phyloP scores from a whole-genome alignment of 176 grass and related monocot species.

The Tuctoria greenei region DNA sequence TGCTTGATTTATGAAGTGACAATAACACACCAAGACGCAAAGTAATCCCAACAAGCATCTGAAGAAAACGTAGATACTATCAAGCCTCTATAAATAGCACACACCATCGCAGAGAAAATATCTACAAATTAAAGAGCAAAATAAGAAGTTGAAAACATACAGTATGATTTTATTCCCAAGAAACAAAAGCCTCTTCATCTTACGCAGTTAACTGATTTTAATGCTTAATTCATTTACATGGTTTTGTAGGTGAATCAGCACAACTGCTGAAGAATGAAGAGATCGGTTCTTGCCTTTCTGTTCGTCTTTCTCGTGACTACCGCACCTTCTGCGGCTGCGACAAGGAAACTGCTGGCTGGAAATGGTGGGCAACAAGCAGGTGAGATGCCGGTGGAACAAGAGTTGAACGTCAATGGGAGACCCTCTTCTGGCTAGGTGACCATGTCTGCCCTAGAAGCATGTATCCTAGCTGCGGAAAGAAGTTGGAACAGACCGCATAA shows the following conservation, averaged over 20 bases:
- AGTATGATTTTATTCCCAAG: neutral
- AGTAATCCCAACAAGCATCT: neutral
- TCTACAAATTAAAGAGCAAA: neutral
- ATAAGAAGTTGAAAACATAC: neutral
- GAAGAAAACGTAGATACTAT: neutral
- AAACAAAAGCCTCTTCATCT: neutral
- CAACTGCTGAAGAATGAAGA: slow-evolving; percentile 4
- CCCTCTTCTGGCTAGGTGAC: slow-evolving; percentile 23
- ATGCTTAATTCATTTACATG: neutral
- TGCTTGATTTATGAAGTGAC: neutral
- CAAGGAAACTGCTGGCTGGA: slow-evolving; percentile 7
- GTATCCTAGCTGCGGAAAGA: slow-evolving; percentile 11
- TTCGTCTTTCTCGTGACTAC: slow-evolving; percentile 2
- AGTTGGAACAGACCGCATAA: neutral
- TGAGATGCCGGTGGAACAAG: neutral
- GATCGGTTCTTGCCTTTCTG: neutral
- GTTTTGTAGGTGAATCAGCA: neutral
- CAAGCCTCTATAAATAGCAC: slow-evolving; percentile 33
- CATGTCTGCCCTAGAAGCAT: slow-evolving; percentile 17
- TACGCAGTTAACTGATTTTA: neutral
- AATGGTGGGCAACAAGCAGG: neutral
- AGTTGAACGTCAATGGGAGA: neutral
- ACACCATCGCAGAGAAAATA: neutral
- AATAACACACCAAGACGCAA: neutral
- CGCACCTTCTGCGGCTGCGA: neutral